phyloP scores from a whole-genome alignment of 2,329 filamentous ascomycete genomes.

The Talaromyces atroroseus region DNA sequence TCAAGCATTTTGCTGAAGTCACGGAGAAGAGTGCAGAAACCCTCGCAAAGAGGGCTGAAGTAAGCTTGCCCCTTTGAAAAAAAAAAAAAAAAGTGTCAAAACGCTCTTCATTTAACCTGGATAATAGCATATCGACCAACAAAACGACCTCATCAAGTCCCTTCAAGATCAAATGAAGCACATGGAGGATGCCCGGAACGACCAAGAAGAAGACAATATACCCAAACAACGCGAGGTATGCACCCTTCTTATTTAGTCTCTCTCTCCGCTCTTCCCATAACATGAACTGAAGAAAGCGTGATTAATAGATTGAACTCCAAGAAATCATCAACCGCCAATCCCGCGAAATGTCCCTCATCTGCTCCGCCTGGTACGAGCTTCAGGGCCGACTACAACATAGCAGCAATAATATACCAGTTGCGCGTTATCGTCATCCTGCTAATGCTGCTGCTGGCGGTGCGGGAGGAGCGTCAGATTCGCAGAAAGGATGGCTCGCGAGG shows the following conservation, averaged over 20 bases:
- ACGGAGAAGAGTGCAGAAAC: constrained; percentile 51
- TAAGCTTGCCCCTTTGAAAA: too few species aligned
- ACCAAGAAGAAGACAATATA: constrained; percentile 23
- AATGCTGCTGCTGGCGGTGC: constrained; percentile 23
- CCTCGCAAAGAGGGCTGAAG: constrained; percentile 39
- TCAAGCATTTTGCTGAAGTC: constrained; percentile 46
- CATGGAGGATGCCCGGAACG: constrained; percentile 32
- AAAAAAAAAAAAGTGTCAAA: neutral
- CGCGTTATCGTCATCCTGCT: constrained; percentile 33
- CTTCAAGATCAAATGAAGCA: constrained; percentile 37
- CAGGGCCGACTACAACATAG: constrained; percentile 41
- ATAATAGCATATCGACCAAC: constrained; percentile 37
- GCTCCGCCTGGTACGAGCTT: constrained; percentile 45
- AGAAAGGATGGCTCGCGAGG: constrained; percentile 41
- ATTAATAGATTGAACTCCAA: constrained; percentile 34
- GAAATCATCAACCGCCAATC: constrained; percentile 36
- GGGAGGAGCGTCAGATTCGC: constrained; percentile 31
- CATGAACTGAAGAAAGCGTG: neutral
- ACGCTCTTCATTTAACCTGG: neutral
- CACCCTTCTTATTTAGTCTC: neutral
- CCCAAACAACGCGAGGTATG: constrained; percentile 38
- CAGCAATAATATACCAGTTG: constrained; percentile 33
- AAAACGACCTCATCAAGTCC: constrained; percentile 39
- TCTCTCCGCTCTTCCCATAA: neutral
- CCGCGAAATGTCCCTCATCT: constrained; percentile 41